These are phyloP conservation scores for Chytriomyces sp. DNA, from an alignment of 192 early-diverging fungal species.

Conservation along the genomic window DNA sequence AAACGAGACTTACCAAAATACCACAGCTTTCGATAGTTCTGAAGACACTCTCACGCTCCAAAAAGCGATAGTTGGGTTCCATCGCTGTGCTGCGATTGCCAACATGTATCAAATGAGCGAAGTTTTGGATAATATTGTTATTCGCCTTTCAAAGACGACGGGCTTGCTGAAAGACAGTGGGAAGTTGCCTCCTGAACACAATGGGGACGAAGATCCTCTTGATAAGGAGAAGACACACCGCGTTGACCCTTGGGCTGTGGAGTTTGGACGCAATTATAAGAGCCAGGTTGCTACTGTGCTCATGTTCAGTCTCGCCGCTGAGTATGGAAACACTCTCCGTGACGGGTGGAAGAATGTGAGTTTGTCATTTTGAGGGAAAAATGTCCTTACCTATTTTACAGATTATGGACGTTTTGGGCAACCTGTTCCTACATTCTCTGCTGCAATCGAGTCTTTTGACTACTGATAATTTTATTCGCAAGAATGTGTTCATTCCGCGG, in stretches of 20 bases:
- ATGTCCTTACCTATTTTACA: slow-evolving; percentile 17
- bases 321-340: slow-evolving; percentile 70
- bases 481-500: slow-evolving; percentile 67
- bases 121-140: slow-evolving; percentile 79
- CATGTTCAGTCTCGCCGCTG: slow-evolving; percentile 73
- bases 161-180: slow-evolving; percentile 57
- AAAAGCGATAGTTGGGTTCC: slow-evolving; percentile 79
- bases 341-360: slow-evolving; percentile 72
- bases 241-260: slow-evolving; percentile 64
- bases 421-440: slow-evolving; percentile 77
- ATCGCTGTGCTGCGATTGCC: slow-evolving; percentile 72
- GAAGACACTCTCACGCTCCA: slow-evolving; percentile 76
- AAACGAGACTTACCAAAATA: slow-evolving; percentile 35
- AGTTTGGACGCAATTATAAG: slow-evolving; percentile 86
- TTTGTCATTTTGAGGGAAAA: background rate
- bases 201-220: background rate
- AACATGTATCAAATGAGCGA: slow-evolving; percentile 72
- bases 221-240: background rate
- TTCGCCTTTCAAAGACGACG: slow-evolving; percentile 73
- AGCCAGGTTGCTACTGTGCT: slow-evolving; percentile 89
- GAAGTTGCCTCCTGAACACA: slow-evolving; percentile 22
- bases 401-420: slow-evolving; percentile 71
- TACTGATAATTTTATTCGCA: slow-evolving; percentile 74
- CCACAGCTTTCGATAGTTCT: slow-evolving; percentile 75
- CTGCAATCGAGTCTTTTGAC: slow-evolving; percentile 68